Evolutionary conservation across 148 eudicot species (phyloP).

Genomic region (Cornus florida): DNA sequence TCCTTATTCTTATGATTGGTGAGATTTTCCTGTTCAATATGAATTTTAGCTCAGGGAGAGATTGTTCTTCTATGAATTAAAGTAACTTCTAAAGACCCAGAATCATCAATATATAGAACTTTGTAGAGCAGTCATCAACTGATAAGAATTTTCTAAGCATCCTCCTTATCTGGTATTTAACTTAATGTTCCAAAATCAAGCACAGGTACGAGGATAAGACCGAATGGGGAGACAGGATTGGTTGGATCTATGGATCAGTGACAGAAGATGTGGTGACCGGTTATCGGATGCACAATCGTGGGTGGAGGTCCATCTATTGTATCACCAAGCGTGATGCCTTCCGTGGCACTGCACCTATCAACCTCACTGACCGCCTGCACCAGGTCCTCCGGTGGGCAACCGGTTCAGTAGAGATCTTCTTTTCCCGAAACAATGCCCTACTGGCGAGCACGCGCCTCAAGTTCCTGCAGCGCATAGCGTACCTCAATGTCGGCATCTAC

Average conservation of each 20-base stretch:
- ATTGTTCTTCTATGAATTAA: no score
- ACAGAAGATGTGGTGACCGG: constrained; percentile 95
- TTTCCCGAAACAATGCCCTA: constrained; percentile 70
- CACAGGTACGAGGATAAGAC: constrained; percentile 87
- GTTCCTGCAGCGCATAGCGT: constrained; percentile 78
- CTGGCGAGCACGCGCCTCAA: constrained; percentile 73
- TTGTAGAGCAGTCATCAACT: no score
- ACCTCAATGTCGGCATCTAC: constrained; percentile 81
- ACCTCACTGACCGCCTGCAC: constrained; percentile 86
- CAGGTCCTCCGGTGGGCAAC: constrained; percentile 97
- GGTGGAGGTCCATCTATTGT: constrained; percentile 92
- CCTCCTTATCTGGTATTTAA: not conserved
- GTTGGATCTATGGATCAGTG: constrained; percentile 94
- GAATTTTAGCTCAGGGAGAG: not conserved
- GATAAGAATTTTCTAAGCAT: no score
- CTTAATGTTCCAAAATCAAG: not conserved
- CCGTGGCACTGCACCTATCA: constrained; percentile 89
- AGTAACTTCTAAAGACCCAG: not conserved
- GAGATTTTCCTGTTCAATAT: not conserved
- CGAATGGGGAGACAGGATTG: constrained; percentile 89
- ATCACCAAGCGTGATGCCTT: constrained; percentile 87
- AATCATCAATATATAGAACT: no score
- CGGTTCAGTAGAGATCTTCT: constrained; percentile 90
- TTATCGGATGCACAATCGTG: constrained; percentile 92
- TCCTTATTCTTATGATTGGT: not conserved